Conservation (phyloP, 2,329 filamentous ascomycete genomes). For the Emydomyces testavorans region DNA sequence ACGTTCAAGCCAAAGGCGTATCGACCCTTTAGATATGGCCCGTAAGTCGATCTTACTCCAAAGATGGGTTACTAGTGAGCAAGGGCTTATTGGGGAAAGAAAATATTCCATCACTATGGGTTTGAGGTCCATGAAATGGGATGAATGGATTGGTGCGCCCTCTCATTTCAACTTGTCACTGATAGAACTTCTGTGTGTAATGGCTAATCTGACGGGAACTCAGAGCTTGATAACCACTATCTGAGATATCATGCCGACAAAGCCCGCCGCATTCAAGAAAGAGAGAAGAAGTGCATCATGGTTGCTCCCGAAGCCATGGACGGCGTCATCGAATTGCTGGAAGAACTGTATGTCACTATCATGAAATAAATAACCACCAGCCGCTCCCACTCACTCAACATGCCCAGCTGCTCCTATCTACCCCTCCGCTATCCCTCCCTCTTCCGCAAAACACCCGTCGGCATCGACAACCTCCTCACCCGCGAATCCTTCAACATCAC, state of each 20-base stretch:
- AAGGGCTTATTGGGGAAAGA: not conserved
- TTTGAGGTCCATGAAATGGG: constrained; percentile 55
- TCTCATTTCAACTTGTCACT: not conserved
- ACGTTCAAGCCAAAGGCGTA: constrained; percentile 64
- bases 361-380: not conserved
- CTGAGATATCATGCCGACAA: constrained; percentile 63
- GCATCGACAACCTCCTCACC: constrained; percentile 58
- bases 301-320: constrained; percentile 60
- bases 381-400: not conserved
- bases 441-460: constrained; percentile 51
- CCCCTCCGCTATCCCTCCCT: constrained; percentile 63
- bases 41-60: constrained; percentile 30
- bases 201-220: not conserved
- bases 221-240: constrained; percentile 70
- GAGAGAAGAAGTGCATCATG: constrained; percentile 54
- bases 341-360: constrained; percentile 47
- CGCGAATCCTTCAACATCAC: constrained; percentile 59
- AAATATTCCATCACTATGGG: constrained; percentile 70
- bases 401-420: constrained; percentile 47
- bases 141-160: constrained; percentile 56
- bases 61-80: not conserved
- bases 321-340: constrained; percentile 62
- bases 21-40: constrained; percentile 65
- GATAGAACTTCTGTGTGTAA: not conserved
- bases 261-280: constrained; percentile 52